These are phyloP conservation scores for Megacollybia marginata DNA, from an alignment of 768 basidiomycete genomes.

Conservation along the genomic window DNA sequence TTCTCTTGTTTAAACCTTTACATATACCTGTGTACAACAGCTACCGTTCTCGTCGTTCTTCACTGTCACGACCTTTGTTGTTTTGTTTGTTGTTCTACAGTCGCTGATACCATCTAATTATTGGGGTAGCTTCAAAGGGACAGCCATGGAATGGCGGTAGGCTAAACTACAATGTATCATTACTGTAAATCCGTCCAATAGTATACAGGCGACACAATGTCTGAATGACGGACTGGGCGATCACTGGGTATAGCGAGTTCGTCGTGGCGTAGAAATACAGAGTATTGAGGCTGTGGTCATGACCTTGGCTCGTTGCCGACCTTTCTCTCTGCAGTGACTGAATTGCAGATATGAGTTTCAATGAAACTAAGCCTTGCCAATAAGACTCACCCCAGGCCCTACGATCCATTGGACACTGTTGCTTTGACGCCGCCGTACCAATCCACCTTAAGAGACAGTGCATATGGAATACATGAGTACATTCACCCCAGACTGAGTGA, in stretches of 20 bases:
- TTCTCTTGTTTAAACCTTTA: not conserved
- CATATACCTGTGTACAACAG: not conserved
- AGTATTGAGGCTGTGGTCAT: not conserved
- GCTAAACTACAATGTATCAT: slow-evolving; percentile 20
- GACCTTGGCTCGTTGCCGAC: slow-evolving; percentile 14
- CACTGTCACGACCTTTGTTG: not conserved
- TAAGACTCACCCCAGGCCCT: slow-evolving; percentile 74
- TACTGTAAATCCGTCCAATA: slow-evolving; percentile 9
- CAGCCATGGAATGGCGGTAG: not conserved
- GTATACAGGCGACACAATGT: not conserved
- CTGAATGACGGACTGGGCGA: not conserved
- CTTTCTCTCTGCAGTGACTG: slow-evolving; percentile 51
- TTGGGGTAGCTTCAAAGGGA: slow-evolving; percentile 8
- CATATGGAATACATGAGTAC: slow-evolving; percentile 97
- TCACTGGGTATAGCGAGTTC: too few species aligned
- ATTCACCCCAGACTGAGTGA: slow-evolving; percentile 91
- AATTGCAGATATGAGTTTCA: not conserved
- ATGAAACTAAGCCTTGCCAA: not conserved
- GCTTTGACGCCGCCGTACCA: slow-evolving; percentile 80
- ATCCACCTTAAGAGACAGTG: slow-evolving; percentile 98
- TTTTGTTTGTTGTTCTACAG: not conserved
- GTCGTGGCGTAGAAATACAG: too few species aligned
- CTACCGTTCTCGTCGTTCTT: not conserved
- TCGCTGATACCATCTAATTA: too few species aligned
- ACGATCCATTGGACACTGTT: slow-evolving; percentile 98